A percentile compares a stretch with the other conserved stretches of the same genome.
Conservation (phyloP, 148 eudicot species). For the Rhododendron ferrugineum region DNA sequence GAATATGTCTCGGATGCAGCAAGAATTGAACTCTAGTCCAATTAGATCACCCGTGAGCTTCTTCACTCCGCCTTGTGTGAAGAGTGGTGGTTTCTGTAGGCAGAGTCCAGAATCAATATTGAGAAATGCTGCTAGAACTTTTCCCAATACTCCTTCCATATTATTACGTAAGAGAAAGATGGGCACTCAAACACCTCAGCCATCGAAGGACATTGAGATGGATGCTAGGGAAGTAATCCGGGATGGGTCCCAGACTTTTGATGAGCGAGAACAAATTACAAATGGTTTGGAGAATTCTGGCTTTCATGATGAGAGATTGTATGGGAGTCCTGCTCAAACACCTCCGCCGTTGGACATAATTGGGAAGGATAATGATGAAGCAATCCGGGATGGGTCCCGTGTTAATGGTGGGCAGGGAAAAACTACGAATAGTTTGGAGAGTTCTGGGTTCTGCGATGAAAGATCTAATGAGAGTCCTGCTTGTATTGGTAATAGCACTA, state of each 20-base stretch:
- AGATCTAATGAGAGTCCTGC: slow-evolving; percentile 31
- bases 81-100: slow-evolving; percentile 29
- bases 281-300: slow-evolving; percentile 28
- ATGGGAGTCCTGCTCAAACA: slow-evolving; percentile 29
- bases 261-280: slow-evolving; percentile 17
- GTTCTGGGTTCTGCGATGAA: slow-evolving; percentile 28
- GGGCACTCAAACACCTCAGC: slow-evolving; percentile 23
- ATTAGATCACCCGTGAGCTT: slow-evolving; percentile 33
- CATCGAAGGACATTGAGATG: slow-evolving; percentile 24
- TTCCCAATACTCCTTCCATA: slow-evolving; percentile 83
- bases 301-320: slow-evolving; percentile 23
- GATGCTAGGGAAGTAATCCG: slow-evolving; percentile 29
- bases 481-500: slow-evolving; percentile 21
- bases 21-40: slow-evolving; percentile 31
- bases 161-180: slow-evolving; percentile 69
- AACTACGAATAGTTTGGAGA: slow-evolving; percentile 19
- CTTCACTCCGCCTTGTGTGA: slow-evolving; percentile 75
- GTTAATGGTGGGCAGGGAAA: slow-evolving; percentile 17
- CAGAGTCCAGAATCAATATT: slow-evolving; percentile 74
- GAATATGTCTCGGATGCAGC: slow-evolving; percentile 18
- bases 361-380: slow-evolving; percentile 27
- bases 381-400: slow-evolving; percentile 23
- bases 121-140: slow-evolving; percentile 75
- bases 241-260: slow-evolving; percentile 17
- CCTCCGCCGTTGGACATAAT: slow-evolving; percentile 24